Conservation (phyloP, 495 filamentous ascomycete species). For the Penicillium daleae region DNA sequence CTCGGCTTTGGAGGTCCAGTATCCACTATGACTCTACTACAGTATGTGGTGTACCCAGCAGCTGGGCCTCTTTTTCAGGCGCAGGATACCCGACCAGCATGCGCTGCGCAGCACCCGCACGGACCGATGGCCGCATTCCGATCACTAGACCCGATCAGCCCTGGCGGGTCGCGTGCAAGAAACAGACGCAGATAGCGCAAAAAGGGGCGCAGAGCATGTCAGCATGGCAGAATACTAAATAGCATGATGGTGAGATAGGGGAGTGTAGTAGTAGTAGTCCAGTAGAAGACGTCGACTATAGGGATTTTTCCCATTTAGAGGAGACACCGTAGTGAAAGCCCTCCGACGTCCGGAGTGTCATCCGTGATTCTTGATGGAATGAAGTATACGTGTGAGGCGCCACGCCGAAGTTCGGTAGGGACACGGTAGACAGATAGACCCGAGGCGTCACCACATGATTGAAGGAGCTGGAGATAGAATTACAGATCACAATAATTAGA, state of each 20-base stretch:
- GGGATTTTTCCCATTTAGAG: neutral
- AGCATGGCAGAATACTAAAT: neutral
- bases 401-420: constrained; percentile 9
- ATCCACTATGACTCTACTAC: constrained; percentile 7
- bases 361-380: neutral
- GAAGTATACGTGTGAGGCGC: constrained; percentile 8
- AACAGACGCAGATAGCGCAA: constrained; percentile 19
- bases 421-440: neutral
- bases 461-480: neutral
- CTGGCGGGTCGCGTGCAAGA: constrained; percentile 17
- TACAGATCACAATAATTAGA: neutral
- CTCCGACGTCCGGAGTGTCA: neutral
- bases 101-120: constrained; percentile 13
- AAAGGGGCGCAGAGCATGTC: constrained; percentile 8
- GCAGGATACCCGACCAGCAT: neutral
- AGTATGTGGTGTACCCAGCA: neutral
- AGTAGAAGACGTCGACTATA: neutral
- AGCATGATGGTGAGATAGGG: neutral
- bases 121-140: constrained; percentile 19
- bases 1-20: neutral
- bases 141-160: constrained; percentile 26
- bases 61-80: constrained; percentile 1
- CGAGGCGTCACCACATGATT: neutral
- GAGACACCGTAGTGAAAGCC: neutral
- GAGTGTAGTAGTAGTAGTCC: neutral